A percentile compares a stretch with the other conserved stretches of the same genome.
These are phyloP conservation scores for Arachis hypogaea DNA, from an alignment of 306 rosid genomes.

Conservation along the genomic window DNA sequence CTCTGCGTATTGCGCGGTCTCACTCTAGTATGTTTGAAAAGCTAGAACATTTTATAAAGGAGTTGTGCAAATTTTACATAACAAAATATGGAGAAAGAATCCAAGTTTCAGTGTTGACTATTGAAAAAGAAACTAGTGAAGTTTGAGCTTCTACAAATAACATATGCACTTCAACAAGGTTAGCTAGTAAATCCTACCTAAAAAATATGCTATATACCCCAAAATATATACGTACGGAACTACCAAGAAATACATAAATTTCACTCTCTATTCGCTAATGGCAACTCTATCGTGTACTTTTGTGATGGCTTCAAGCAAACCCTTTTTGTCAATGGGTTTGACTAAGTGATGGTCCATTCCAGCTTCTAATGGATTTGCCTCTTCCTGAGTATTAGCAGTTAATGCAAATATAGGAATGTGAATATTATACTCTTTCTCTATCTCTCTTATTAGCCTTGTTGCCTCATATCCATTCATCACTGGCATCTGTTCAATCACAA, in stretches of 20 bases:
- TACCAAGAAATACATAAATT: background rate
- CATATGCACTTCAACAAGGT: background rate
- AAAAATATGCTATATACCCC: background rate
- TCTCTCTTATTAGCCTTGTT: slow-evolving; percentile 57
- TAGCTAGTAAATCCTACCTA: slow-evolving; percentile 8
- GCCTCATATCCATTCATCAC: slow-evolving; percentile 68
- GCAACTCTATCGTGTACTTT: slow-evolving; percentile 22
- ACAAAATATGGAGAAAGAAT: no score
- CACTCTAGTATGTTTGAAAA: no score
- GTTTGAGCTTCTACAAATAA: background rate
- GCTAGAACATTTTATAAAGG: no score
- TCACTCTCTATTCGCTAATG: slow-evolving; percentile 8
- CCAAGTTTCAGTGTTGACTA: no score
- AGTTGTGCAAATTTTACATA: no score
- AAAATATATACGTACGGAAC: background rate
- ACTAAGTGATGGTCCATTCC: slow-evolving; percentile 61
- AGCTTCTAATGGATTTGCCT: slow-evolving; percentile 44
- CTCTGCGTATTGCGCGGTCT: no score
- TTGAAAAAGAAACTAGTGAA: background rate
- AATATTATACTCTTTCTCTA: slow-evolving; percentile 48
- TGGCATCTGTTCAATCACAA: slow-evolving; percentile 56
- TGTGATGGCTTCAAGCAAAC: slow-evolving; percentile 51
- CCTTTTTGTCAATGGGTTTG: slow-evolving; percentile 49
- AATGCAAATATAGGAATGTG: slow-evolving; percentile 70
- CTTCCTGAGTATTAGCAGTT: slow-evolving; percentile 57